Evolutionary conservation across 768 basidiomycete species (phyloP).

Genomic region (Xerocomellus intermedius): DNA sequence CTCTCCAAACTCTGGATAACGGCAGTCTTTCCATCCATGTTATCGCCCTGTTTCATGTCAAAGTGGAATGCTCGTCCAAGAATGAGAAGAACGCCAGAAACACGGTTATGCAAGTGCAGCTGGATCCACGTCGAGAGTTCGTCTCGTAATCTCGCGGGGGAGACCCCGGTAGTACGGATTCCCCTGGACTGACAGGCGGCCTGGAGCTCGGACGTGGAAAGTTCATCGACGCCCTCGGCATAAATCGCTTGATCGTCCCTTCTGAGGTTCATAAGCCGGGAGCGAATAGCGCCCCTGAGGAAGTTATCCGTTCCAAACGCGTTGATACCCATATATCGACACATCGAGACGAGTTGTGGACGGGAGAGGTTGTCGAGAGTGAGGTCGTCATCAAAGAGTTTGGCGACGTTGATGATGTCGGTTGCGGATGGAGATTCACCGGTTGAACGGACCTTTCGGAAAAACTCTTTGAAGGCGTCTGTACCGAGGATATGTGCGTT

Average conservation of each 20-base stretch:
- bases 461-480: conserved; percentile 98
- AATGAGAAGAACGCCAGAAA: conserved; percentile 91
- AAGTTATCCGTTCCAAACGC: conserved; percentile 99
- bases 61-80: conserved; percentile 96
- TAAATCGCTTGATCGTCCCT: conserved; percentile 93
- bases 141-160: conserved; percentile 83
- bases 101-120: conserved; percentile 83
- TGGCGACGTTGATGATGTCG: conserved; percentile 93
- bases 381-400: conserved; percentile 95
- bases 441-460: conserved; percentile 95
- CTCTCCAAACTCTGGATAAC: conserved; percentile 82
- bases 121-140: conserved; percentile 93
- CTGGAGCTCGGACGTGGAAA: conserved; percentile 90
- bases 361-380: conserved; percentile 97
- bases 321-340: conserved; percentile 96
- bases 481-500: conserved; percentile 91
- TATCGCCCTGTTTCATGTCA: conserved; percentile 68
- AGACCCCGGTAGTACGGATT: conserved; percentile 83
- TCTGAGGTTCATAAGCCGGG: conserved; percentile 76
- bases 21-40: conserved; percentile 79
- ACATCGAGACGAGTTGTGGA: conserved; percentile 98
- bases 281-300: conserved; percentile 86
- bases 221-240: conserved; percentile 83
- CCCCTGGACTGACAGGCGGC: conserved; percentile 93
- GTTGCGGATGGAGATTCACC: conserved; percentile 88